These are phyloP conservation scores for Cryphonectria parasitica DNA, from an alignment of 2,329 filamentous ascomycete genomes.

Conservation along the genomic window DNA sequence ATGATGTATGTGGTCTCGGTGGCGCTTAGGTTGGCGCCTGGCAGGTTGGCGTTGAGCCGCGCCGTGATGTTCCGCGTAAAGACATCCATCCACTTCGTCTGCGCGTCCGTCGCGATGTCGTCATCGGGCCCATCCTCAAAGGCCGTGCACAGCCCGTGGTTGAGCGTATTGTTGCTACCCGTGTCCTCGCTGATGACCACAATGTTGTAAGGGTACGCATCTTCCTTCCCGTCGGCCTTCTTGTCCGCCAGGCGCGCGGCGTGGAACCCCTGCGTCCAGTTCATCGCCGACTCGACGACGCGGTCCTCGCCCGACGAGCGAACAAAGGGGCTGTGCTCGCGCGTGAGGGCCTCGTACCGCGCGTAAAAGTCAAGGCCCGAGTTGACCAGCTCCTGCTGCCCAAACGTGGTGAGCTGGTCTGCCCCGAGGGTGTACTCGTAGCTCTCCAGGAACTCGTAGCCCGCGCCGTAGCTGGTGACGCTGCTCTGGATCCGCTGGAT, in stretches of 20 bases:
- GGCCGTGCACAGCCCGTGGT: conserved; percentile 69
- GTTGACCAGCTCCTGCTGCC: conserved; percentile 70
- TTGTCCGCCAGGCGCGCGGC: conserved; percentile 48
- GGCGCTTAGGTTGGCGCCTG: conserved; percentile 66
- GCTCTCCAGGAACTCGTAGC: conserved; percentile 70
- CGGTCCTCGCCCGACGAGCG: conserved; percentile 47
- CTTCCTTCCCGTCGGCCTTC: conserved; percentile 41
- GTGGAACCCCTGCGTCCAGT: conserved; percentile 78
- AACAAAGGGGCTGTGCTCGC: conserved; percentile 54
- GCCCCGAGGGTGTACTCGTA: conserved; percentile 69
- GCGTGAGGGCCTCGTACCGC: conserved; percentile 69
- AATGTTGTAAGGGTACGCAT: conserved; percentile 57
- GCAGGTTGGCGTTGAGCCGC: conserved; percentile 70
- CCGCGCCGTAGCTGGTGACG: conserved; percentile 60
- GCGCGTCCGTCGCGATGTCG: conserved; percentile 52
- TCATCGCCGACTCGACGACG: conserved; percentile 63
- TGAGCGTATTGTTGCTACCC: conserved; percentile 79
- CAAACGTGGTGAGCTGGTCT: conserved; percentile 63
- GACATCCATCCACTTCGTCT: conserved; percentile 60
- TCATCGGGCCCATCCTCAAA: conserved; percentile 67
- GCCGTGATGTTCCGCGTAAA: conserved; percentile 71
- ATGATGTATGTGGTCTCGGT: conserved; percentile 73
- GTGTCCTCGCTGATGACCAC: conserved; percentile 71
- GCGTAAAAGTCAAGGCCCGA: conserved; percentile 77
- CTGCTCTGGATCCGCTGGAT: conserved; percentile 66